Percentiles rank a stretch among this genome's conserved stretches.
Evolutionary conservation across 306 rosid genomes (phyloP).

Genomic region (Carpinus fangiana): DNA sequence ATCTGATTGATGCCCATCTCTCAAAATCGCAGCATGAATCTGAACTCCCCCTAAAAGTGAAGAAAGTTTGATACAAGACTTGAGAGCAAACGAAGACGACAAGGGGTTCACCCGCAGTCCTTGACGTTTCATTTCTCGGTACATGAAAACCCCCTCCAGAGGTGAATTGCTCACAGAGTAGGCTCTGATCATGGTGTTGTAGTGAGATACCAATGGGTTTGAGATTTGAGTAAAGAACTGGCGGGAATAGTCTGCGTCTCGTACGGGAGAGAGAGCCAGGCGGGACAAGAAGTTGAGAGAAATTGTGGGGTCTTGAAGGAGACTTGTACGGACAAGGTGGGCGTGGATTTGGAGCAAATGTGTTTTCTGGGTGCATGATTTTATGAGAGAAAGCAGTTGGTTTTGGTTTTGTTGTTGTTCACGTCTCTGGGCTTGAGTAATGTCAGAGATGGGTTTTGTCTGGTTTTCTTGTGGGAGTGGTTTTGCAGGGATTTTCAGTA

Average conservation of each 20-base stretch:
- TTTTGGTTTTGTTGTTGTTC: not conserved
- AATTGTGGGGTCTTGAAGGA: slow-evolving; percentile 48
- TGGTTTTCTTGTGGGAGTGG: slow-evolving; percentile 27
- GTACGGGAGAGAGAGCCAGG: slow-evolving; percentile 48
- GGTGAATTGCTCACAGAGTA: slow-evolving; percentile 57
- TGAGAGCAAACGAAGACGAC: slow-evolving; percentile 60
- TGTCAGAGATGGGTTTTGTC: slow-evolving; percentile 17
- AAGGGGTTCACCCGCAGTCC: slow-evolving; percentile 51
- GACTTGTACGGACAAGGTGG: slow-evolving; percentile 47
- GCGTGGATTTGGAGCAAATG: slow-evolving; percentile 82
- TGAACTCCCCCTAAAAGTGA: slow-evolving; percentile 57
- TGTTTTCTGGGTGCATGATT: slow-evolving; percentile 45
- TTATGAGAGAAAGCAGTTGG: slow-evolving; percentile 41
- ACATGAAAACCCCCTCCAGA: slow-evolving; percentile 50
- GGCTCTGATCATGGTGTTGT: slow-evolving; percentile 71
- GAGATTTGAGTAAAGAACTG: slow-evolving; percentile 49
- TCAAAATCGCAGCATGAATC: slow-evolving; percentile 64
- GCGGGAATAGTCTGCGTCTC: slow-evolving; percentile 49
- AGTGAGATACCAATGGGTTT: slow-evolving; percentile 47
- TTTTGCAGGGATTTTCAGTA: not conserved
- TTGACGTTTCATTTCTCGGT: slow-evolving; percentile 47
- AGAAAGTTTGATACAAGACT: slow-evolving; percentile 52
- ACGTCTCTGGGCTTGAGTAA: slow-evolving; percentile 15
- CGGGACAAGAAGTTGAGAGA: slow-evolving; percentile 62
- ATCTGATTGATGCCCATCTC: slow-evolving; percentile 70